phyloP scores from a whole-genome alignment of 106 monocot genomes.

The Platanthera guangdongensis region DNA sequence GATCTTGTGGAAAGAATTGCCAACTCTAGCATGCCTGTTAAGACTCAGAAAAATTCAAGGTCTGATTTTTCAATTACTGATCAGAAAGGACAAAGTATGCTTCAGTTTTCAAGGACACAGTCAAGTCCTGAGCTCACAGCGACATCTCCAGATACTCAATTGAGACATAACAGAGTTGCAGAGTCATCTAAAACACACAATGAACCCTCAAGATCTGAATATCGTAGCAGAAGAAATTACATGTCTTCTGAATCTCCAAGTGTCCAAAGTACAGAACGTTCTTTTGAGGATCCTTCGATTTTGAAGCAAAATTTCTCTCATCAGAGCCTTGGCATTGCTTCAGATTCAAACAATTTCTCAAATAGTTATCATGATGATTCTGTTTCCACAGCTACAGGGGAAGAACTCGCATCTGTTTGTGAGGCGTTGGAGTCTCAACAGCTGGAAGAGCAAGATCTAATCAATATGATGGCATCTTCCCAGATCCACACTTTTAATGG shows the following conservation, averaged over 20 bases:
- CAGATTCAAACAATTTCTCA: constrained; percentile 29
- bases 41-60: constrained; percentile 26
- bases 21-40: constrained; percentile 23
- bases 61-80: constrained; percentile 21
- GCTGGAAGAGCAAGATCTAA: constrained; percentile 67
- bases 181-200: constrained; percentile 30
- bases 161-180: constrained; percentile 19
- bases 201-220: constrained; percentile 19
- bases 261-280: constrained; percentile 24
- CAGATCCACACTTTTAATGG: constrained; percentile 40
- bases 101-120: constrained; percentile 64
- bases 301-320: constrained; percentile 31
- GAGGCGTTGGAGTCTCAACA: constrained; percentile 41
- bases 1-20: constrained; percentile 28
- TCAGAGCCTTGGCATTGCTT: constrained; percentile 22
- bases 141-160: constrained; percentile 23
- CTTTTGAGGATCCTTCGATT: constrained; percentile 31
- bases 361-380: constrained; percentile 37
- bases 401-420: constrained; percentile 43
- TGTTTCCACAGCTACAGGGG: constrained; percentile 20
- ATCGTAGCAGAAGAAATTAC: constrained; percentile 26
- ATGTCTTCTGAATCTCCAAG: constrained; percentile 23
- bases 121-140: constrained; percentile 82
- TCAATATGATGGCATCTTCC: constrained; percentile 62
- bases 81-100: constrained; percentile 27